phyloP scores from a whole-genome alignment of 257 asterid species.

The Verbascum thapsus region DNA sequence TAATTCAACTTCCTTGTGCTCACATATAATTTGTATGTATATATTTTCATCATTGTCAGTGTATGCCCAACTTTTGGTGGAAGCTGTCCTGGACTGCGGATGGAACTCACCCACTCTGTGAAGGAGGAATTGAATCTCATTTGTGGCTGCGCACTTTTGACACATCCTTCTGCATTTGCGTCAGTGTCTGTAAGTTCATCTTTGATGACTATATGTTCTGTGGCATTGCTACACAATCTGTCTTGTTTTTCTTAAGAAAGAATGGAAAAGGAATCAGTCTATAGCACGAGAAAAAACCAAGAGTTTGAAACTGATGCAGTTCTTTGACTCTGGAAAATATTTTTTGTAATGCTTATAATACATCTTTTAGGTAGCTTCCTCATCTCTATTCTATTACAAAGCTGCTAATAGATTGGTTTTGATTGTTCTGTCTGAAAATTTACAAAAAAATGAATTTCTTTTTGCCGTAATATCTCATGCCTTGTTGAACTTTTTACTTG shows the following conservation, averaged over 20 bases:
- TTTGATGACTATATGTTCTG: not conserved
- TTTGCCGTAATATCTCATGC: no score
- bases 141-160: slow-evolving; percentile 73
- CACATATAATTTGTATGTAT: slow-evolving; percentile 4
- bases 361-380: no score
- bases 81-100: slow-evolving; percentile 74
- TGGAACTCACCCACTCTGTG: slow-evolving; percentile 81
- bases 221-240: not conserved
- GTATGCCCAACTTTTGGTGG: slow-evolving; percentile 92
- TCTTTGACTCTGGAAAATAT: no score
- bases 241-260: no score
- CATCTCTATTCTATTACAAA: no score
- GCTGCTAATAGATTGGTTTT: no score
- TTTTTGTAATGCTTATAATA: no score
- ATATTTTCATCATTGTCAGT: slow-evolving; percentile 35
- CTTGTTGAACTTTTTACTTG: no score
- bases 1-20: not conserved
- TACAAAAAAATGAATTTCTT: no score
- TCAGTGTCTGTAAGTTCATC: slow-evolving; percentile 71
- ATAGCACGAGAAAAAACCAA: not conserved
- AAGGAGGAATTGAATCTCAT: slow-evolving; percentile 78
- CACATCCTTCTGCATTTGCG: slow-evolving; percentile 81
- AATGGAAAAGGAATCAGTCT: no score
- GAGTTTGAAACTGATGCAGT: not conserved
- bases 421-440: no score